Evolutionary conservation across 192 early-diverging fungal species (phyloP).

Genomic region (Coemansia nantahalensis): DNA sequence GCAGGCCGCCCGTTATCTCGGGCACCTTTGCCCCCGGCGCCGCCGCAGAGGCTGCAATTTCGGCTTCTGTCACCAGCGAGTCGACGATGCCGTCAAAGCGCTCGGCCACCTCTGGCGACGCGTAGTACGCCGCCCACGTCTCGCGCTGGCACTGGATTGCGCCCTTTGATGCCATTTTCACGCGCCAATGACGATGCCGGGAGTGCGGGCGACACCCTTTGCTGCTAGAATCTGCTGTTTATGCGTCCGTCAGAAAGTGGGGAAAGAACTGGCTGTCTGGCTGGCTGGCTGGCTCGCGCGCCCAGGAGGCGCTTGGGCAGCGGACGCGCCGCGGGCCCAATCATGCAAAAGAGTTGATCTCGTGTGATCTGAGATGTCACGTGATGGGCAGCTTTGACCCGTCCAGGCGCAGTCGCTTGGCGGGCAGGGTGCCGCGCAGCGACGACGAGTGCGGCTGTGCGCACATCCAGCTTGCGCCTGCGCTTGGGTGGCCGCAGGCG

Average conservation of each 20-base stretch:
- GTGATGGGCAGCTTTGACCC: too few relatives aligned
- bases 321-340: too few relatives aligned
- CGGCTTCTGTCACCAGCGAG: constrained; percentile 34
- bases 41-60: constrained; percentile 21
- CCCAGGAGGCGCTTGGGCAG: too few relatives aligned
- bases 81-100: constrained; percentile 39
- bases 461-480: not conserved
- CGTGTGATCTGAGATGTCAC: too few relatives aligned
- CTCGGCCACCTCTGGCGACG: constrained; percentile 24
- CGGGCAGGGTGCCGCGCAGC: constrained; percentile 34
- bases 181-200: too few relatives aligned
- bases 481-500: not conserved
- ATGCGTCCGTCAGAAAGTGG: too few relatives aligned
- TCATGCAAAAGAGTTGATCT: too few relatives aligned
- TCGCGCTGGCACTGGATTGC: constrained; percentile 41
- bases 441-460: constrained; percentile 26
- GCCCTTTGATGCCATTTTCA: constrained; percentile 39
- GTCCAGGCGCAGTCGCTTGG: constrained; percentile 21
- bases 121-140: constrained; percentile 47
- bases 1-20: constrained; percentile 18
- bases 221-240: too few relatives aligned
- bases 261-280: too few relatives aligned
- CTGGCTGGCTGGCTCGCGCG: too few relatives aligned
- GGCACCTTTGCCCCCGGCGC: constrained; percentile 11
- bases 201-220: too few relatives aligned